Percentiles rank a stretch among this genome's conserved stretches.
Evolutionary conservation across 2,329 filamentous ascomycete genomes (phyloP).

Genomic region (Fusarium sterilihyphosum): DNA sequence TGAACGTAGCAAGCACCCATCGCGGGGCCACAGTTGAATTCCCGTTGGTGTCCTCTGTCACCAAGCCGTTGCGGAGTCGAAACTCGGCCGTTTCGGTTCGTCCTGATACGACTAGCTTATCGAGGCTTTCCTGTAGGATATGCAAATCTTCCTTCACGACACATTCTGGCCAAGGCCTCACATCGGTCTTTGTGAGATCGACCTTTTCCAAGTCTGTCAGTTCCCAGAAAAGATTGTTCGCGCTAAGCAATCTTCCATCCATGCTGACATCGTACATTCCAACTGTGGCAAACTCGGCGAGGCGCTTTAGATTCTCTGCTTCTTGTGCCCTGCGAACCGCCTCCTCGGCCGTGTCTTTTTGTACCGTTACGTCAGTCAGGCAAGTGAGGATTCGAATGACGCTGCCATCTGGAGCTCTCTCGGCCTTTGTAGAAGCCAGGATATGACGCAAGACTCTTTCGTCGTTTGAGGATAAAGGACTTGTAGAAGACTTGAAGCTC

Average conservation of each 20-base stretch:
- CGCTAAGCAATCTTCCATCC: constrained; percentile 59
- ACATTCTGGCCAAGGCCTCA: constrained; percentile 58
- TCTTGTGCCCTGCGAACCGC: constrained; percentile 61
- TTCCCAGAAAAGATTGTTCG: constrained; percentile 64
- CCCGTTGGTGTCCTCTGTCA: constrained; percentile 56
- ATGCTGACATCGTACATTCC: constrained; percentile 65
- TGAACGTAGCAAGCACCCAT: constrained; percentile 61
- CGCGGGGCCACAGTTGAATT: constrained; percentile 56
- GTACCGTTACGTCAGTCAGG: constrained; percentile 61
- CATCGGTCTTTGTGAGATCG: constrained; percentile 49
- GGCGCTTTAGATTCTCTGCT: constrained; percentile 63
- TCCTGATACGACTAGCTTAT: constrained; percentile 52
- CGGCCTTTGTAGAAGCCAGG: constrained; percentile 59
- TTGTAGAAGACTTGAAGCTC: constrained; percentile 32
- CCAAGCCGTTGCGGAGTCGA: constrained; percentile 59
- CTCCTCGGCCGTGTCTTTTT: constrained; percentile 60
- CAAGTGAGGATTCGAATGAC: constrained; percentile 60
- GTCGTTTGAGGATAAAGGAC: constrained; percentile 34
- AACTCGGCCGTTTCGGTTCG: constrained; percentile 59
- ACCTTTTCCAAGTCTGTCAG: constrained; percentile 60
- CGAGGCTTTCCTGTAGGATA: constrained; percentile 52
- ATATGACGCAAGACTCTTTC: constrained; percentile 54
- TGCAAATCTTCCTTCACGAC: constrained; percentile 57
- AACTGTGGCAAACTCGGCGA: constrained; percentile 64
- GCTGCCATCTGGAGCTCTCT: constrained; percentile 54